A percentile compares a stretch with the other conserved stretches of the same genome.
Evolutionary conservation across 306 rosid genomes (phyloP).

Genomic region (Pyrus bretschneideri): DNA sequence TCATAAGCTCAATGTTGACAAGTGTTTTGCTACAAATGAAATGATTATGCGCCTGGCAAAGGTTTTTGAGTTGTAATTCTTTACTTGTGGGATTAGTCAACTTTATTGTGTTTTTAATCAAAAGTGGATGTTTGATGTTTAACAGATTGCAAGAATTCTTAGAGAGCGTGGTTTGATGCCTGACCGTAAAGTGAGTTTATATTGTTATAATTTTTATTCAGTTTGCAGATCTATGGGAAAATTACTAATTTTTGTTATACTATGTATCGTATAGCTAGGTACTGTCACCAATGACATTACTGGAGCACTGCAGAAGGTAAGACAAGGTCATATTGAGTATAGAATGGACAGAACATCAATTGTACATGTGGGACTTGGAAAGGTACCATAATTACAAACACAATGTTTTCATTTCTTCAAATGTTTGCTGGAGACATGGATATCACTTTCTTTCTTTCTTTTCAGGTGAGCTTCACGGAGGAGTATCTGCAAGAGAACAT

Average conservation of each 20-base stretch:
- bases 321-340: conserved; percentile 76
- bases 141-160: conserved; percentile 87
- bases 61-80: conserved; percentile 39
- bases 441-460: conserved; percentile 7
- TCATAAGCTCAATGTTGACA: conserved; percentile 81
- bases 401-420: conserved; percentile 8
- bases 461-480: conserved; percentile 73
- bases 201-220: conserved; percentile 15
- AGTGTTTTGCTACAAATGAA: conserved; percentile 95
- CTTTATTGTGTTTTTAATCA: conserved; percentile 12
- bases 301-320: conserved; percentile 77
- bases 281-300: conserved; percentile 84
- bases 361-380: conserved; percentile 86
- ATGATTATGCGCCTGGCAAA: conserved; percentile 90
- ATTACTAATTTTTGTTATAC: conserved; percentile 22
- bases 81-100: conserved; percentile 11
- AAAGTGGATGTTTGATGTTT: conserved; percentile 2
- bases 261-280: conserved; percentile 60
- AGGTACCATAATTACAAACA: conserved; percentile 42
- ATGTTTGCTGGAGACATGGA: neutral
- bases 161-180: conserved; percentile 95
- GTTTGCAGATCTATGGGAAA: neutral
- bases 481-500: conserved; percentile 76
- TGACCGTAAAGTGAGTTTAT: conserved; percentile 77
- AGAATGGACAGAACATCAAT: conserved; percentile 92